Percentiles rank a stretch among this genome's conserved stretches.
These are phyloP conservation scores for Skeletonema tropicum DNA, from an alignment of 108 stramenopile genomes.

Conservation along the genomic window DNA sequence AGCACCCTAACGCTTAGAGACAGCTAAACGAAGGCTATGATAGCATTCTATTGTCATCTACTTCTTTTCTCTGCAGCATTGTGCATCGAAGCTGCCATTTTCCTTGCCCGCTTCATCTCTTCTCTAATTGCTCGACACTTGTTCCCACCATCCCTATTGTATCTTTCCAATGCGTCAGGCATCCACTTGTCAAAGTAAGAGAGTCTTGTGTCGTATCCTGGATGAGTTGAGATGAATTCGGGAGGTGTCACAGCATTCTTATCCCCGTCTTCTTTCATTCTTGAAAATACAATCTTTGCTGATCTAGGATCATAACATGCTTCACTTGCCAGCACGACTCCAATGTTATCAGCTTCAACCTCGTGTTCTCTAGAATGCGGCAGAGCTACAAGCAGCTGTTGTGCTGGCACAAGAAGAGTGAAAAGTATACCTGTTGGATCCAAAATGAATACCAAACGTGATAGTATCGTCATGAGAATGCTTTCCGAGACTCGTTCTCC, in stretches of 20 bases:
- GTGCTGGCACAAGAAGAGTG: conserved; percentile 61
- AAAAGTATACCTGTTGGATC: conserved; percentile 81
- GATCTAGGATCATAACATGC: conserved; percentile 88
- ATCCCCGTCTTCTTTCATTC: conserved; percentile 47
- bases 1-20: no score
- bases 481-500: conserved; percentile 74
- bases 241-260: conserved; percentile 56
- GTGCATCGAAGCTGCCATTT: conserved; percentile 43
- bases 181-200: conserved; percentile 68
- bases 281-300: conserved; percentile 67
- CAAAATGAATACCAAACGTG: conserved; percentile 54
- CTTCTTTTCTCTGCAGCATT: conserved; percentile 2
- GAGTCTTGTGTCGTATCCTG: conserved; percentile 69
- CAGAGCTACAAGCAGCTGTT: conserved; percentile 59
- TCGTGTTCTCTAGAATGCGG: conserved; percentile 82
- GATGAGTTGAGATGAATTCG: conserved; percentile 85
- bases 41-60: not conserved
- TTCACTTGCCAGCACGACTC: conserved; percentile 65
- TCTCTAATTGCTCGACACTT: conserved; percentile 62
- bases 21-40: no score
- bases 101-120: conserved; percentile 62
- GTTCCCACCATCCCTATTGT: conserved; percentile 53
- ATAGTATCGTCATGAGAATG: conserved; percentile 55
- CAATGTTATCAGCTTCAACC: conserved; percentile 85
- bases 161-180: conserved; percentile 62